Conservation (phyloP, 2,329 filamentous ascomycete species). For the Pyrenochaeta sp. region DNA sequence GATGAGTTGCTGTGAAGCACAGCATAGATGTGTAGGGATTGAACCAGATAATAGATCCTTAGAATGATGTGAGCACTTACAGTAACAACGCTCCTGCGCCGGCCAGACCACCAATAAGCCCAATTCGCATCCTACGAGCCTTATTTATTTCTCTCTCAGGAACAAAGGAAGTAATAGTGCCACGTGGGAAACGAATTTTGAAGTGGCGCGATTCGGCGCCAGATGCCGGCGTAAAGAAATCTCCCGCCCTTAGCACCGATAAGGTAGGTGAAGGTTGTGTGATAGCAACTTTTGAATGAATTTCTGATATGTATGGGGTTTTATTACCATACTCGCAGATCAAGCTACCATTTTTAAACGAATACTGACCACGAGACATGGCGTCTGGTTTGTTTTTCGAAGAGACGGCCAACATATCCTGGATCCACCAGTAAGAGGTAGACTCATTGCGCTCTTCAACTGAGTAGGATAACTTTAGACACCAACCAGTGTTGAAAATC, state of each 20-base stretch:
- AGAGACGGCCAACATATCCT: conserved; percentile 61
- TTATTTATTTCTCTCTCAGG: neutral
- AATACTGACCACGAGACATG: conserved; percentile 58
- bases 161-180: neutral
- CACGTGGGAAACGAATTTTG: neutral
- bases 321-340: conserved; percentile 11
- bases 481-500: conserved; percentile 66
- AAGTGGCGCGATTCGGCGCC: neutral
- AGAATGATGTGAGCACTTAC: conserved; percentile 12
- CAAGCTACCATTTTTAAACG: conserved; percentile 32
- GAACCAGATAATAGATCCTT: neutral
- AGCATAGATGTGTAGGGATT: no score
- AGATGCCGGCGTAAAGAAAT: conserved; percentile 8
- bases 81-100: conserved; percentile 4
- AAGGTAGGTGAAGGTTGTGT: neutral
- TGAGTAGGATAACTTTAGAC: conserved; percentile 64
- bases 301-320: neutral
- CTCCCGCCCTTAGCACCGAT: conserved; percentile 5
- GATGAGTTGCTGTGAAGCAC: no score
- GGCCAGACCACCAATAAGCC: conserved; percentile 5
- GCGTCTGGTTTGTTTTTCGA: conserved; percentile 59
- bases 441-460: conserved; percentile 62
- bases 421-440: conserved; percentile 68
- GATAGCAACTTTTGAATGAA: neutral
- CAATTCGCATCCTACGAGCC: neutral